phyloP scores from a whole-genome alignment of 352 stramenopile species.

The Stephanocyclus meneghinianus region DNA sequence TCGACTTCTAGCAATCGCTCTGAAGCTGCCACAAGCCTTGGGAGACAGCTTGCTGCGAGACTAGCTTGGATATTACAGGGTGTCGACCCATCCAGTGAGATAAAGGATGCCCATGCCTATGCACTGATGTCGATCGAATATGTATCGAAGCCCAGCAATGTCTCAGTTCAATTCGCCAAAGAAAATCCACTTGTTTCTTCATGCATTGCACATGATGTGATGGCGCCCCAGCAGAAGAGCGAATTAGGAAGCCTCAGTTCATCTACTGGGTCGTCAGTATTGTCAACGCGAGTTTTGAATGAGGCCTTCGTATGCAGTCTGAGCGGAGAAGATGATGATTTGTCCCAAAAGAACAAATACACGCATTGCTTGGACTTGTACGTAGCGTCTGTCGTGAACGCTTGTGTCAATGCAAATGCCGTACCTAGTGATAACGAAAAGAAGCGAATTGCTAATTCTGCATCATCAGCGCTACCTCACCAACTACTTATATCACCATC shows the following conservation, averaged over 20 bases:
- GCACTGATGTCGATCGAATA: slow-evolving; percentile 43
- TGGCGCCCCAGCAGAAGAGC: slow-evolving; percentile 17
- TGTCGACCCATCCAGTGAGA: slow-evolving; percentile 39
- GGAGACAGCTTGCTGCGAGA: slow-evolving; percentile 62
- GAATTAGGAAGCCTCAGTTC: slow-evolving; percentile 22
- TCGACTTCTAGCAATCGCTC: slow-evolving; percentile 49
- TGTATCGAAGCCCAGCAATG: slow-evolving; percentile 22
- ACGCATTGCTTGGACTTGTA: slow-evolving; percentile 66
- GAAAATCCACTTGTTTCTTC: slow-evolving; percentile 65
- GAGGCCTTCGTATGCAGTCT: slow-evolving; percentile 65
- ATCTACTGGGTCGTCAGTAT: slow-evolving; percentile 17
- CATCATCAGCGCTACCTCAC: slow-evolving; percentile 50
- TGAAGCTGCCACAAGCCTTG: slow-evolving; percentile 54
- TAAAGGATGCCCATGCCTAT: slow-evolving; percentile 51
- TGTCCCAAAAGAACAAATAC: slow-evolving; percentile 49
- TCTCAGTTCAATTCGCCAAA: slow-evolving; percentile 36
- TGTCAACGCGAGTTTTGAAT: slow-evolving; percentile 66
- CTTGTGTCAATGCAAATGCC: slow-evolving; percentile 62
- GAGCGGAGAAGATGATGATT: slow-evolving; percentile 2
- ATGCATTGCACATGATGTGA: slow-evolving; percentile 57
- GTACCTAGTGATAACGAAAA: slow-evolving; percentile 62
- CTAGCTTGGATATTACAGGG: slow-evolving; percentile 72
- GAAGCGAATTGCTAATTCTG: slow-evolving; percentile 57
- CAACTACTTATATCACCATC: slow-evolving; percentile 54
- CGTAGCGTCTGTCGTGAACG: slow-evolving; percentile 59